Conservation (phyloP, 2,329 filamentous ascomycete species). For the Beauveria asiatica region DNA sequence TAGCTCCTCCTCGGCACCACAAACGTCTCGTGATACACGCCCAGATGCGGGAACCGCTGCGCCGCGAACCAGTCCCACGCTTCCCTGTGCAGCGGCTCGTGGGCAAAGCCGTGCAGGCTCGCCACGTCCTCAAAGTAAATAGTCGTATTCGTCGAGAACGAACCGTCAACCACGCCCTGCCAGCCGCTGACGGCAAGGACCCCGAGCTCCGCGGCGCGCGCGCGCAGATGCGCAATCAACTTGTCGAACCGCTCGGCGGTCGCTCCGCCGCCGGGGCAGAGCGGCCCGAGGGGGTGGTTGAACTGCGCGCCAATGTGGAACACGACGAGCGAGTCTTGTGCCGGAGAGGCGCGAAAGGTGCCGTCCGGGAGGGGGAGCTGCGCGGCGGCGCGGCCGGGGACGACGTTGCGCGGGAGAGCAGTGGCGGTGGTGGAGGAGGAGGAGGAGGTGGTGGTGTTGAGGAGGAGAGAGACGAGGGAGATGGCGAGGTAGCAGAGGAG, state of each 20-base stretch:
- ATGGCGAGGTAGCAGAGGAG: conserved; percentile 5
- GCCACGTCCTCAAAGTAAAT: conserved; percentile 44
- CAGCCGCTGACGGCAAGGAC: conserved; percentile 37
- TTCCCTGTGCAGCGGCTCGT: conserved; percentile 36
- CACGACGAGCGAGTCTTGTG: conserved; percentile 27
- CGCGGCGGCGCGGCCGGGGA: conserved; percentile 27
- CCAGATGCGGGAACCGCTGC: conserved; percentile 30
- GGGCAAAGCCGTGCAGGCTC: conserved; percentile 43
- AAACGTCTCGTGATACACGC: conserved; percentile 48
- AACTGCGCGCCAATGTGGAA: conserved; percentile 37
- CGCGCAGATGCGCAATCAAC: conserved; percentile 29
- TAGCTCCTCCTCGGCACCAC: conserved; percentile 34
- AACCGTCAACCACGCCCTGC: conserved; percentile 26
- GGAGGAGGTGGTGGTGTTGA: conserved; percentile 18
- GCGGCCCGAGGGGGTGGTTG: conserved; percentile 41
- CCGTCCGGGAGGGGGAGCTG: conserved; percentile 23
- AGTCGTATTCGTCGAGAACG: conserved; percentile 33
- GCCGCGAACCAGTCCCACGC: conserved; percentile 42
- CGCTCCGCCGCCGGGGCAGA: conserved; percentile 35
- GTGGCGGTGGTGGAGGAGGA: conserved; percentile 15
- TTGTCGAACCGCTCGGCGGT: conserved; percentile 28
- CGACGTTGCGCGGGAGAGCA: conserved; percentile 13
- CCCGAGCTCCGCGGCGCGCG: conserved; percentile 34
- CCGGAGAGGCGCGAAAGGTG: conserved; percentile 20
- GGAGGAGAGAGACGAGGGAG: conserved; percentile 20